Evolutionary conservation across 306 rosid species (phyloP).

Genomic region (Citrullus mucosospermus): DNA sequence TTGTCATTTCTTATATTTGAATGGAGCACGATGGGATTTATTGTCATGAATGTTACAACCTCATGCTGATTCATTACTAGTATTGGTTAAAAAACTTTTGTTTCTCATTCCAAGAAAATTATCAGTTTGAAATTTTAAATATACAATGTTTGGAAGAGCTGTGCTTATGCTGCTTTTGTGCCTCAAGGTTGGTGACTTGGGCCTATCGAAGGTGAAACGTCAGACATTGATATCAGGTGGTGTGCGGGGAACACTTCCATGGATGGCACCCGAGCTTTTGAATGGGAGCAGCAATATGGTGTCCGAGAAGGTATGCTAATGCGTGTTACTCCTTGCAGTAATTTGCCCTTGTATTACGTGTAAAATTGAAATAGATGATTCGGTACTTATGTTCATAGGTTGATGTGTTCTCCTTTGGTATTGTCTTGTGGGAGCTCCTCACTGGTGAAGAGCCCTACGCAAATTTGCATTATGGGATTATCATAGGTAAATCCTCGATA

Average conservation of each 20-base stretch:
- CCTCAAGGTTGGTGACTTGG: conserved; percentile 81
- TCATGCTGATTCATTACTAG: not conserved
- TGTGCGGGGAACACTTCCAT: conserved; percentile 87
- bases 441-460: conserved; percentile 86
- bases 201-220: conserved; percentile 87
- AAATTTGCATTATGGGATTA: conserved; percentile 80
- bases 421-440: conserved; percentile 84
- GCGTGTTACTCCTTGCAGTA: not conserved
- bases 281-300: conserved; percentile 90
- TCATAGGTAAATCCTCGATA: conserved; percentile 43
- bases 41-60: not conserved
- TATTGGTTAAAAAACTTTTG: not conserved
- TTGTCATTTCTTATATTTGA: not conserved
- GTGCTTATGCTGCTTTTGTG: conserved; percentile 11
- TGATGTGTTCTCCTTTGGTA: conserved; percentile 79
- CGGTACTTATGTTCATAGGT: conserved; percentile 29
- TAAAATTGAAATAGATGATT: not conserved
- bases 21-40: not conserved
- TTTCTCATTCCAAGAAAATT: not conserved
- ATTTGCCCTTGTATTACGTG: not conserved
- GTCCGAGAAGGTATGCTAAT: conserved; percentile 64
- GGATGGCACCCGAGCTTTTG: conserved; percentile 96
- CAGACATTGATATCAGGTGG: conserved; percentile 82
- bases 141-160: not conserved
- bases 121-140: not conserved